Conservation (phyloP, 305 asterid genomes). For the Fraxinus angustifolia region DNA sequence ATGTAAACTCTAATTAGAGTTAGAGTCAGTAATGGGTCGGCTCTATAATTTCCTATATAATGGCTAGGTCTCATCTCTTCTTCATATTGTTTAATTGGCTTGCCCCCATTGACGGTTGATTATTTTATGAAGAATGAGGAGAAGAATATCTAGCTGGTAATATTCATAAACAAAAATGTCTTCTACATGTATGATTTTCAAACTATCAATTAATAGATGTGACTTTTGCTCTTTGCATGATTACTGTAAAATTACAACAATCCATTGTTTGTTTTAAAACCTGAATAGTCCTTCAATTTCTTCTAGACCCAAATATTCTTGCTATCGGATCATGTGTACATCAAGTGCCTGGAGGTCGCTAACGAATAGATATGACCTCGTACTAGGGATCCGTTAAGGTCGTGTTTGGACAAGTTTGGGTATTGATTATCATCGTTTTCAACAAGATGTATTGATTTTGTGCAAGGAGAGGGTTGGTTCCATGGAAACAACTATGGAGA, state of each 20-base stretch:
- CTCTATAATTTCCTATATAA: too few species aligned
- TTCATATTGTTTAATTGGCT: too few species aligned
- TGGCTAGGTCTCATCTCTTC: too few species aligned
- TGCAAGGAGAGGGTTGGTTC: conserved; percentile 27
- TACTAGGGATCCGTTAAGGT: conserved; percentile 28
- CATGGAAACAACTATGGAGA: conserved; percentile 40
- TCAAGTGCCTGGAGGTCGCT: conserved; percentile 25
- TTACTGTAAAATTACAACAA: not conserved
- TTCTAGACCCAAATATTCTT: conserved; percentile 37
- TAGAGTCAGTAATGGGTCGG: too few species aligned
- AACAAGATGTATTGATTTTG: conserved; percentile 5
- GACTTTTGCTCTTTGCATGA: too few species aligned
- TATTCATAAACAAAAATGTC: too few species aligned
- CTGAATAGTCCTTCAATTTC: conserved; percentile 28
- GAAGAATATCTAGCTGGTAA: too few species aligned
- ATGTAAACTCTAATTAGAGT: too few species aligned
- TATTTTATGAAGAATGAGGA: too few species aligned
- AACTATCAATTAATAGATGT: too few species aligned
- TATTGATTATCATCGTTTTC: not conserved
- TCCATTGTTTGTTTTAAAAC: conserved; percentile 41
- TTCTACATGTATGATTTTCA: too few species aligned
- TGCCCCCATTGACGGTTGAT: too few species aligned
- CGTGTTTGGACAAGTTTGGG: not conserved
- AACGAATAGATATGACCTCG: conserved; percentile 42
- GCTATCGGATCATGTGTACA: conserved; percentile 42